Evolutionary conservation across 1,284 basidiomycete species (phyloP).

Genomic region (Fistulina hepatica): DNA sequence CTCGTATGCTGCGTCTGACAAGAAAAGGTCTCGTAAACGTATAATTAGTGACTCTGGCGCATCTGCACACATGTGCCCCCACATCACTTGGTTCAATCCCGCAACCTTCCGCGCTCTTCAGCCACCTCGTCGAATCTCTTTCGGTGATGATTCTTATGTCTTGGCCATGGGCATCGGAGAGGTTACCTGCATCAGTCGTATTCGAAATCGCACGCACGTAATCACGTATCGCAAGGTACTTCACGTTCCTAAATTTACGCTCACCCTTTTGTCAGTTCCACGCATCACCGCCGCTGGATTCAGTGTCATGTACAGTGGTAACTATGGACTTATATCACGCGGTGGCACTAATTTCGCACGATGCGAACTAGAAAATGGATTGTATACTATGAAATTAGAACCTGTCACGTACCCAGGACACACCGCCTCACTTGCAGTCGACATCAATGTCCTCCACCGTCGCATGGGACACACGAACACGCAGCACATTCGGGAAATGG

Average conservation of each 20-base stretch:
- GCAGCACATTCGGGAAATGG: neutral
- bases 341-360: no score
- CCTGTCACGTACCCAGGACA: no score
- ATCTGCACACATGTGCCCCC: neutral
- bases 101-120: neutral
- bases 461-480: neutral
- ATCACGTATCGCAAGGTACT: neutral
- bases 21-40: no score
- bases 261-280: neutral
- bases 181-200: conserved; percentile 1
- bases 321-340: no score
- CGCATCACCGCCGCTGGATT: neutral
- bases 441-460: neutral
- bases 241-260: neutral
- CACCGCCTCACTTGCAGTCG: neutral
- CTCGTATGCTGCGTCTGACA: no score
- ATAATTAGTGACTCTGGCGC: conserved; percentile 3
- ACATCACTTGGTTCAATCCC: neutral
- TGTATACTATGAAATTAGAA: no score
- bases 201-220: neutral
- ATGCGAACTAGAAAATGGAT: no score
- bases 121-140: neutral
- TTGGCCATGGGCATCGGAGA: conserved; percentile 14
- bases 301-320: no score
- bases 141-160: conserved; percentile 13